These are phyloP conservation scores for Psilocybe subaeruginosa DNA, from an alignment of 768 basidiomycete genomes.

Conservation along the genomic window DNA sequence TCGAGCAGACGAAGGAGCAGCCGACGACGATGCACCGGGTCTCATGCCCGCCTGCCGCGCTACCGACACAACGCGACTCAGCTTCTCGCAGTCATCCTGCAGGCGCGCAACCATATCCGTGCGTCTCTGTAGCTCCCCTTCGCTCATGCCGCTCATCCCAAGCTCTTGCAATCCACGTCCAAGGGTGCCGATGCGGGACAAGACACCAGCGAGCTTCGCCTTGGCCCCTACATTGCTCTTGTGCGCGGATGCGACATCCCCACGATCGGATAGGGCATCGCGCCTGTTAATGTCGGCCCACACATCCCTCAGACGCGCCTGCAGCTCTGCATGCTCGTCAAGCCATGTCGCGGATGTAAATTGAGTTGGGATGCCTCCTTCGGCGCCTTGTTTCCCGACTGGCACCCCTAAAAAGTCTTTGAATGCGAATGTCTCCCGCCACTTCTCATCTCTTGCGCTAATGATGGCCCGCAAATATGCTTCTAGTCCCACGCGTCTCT, in stretches of 20 bases:
- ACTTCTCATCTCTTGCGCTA: constrained; percentile 76
- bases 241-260: constrained; percentile 76
- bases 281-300: constrained; percentile 88
- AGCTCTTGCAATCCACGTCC: constrained; percentile 70
- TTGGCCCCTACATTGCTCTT: constrained; percentile 85
- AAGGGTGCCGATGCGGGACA: constrained; percentile 74
- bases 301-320: constrained; percentile 75
- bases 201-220: constrained; percentile 75
- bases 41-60: constrained; percentile 56
- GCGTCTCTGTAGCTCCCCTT: constrained; percentile 90
- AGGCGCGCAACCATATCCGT: constrained; percentile 88
- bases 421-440: constrained; percentile 81
- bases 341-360: constrained; percentile 87
- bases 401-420: constrained; percentile 89
- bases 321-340: constrained; percentile 83
- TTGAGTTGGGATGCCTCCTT: constrained; percentile 32
- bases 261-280: constrained; percentile 78
- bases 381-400: constrained; percentile 50
- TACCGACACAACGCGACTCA: constrained; percentile 84
- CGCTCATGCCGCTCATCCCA: constrained; percentile 72
- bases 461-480: constrained; percentile 86
- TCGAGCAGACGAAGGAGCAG: constrained; percentile 33
- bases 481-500: constrained; percentile 79
- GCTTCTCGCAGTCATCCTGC: constrained; percentile 89
- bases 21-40: constrained; percentile 23